Evolutionary conservation across 106 monocot species (phyloP), one percentile per base, ranked within the genome.

Genomic region (Triglochin maritima): DNA sequence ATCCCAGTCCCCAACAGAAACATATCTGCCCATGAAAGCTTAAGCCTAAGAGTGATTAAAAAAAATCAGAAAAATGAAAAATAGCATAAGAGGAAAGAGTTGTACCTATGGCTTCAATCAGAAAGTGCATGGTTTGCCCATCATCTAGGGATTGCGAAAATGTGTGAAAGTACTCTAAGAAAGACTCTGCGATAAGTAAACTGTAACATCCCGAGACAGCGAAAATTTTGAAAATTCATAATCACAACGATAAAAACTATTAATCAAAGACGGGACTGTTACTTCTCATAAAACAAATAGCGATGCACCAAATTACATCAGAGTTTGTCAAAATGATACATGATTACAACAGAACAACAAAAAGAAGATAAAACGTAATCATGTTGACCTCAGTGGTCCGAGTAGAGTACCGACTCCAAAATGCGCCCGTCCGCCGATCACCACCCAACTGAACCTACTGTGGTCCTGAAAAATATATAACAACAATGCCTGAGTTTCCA

Each of bases 21-120:
- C 68, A 68, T 61, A 46, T 75, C 75, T 68, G 75, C 59, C 12
- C 47, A 57, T 47, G 10, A n/a, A 9, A 46, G 44, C 46, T 11
- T 9, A 56, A 15, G 57, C 3, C 2, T 45, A 68, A 41, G 12
- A 12, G 9, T n/a, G 42, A 13, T 44, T 60, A 2, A 45, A 43
- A 43, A 53, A 41, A 55, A 53, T 7, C 50, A 55, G 16, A 43
- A 55, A 9, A 45, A 43, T 55, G 46, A 63, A 11, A 68, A 55
- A 68, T 0, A 45, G 12, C 1, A 55, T 16, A 9, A 48, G 17
- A 56, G 55, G 7, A n/a, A 12, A 16, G 52, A 11, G 17, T 3
- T 13, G 0, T 75, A 75, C 75, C 68, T 46, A 69, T 52, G 15
- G 75, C 75, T 62, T 75, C 75, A 41, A 75, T 62, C 6, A 75